Percentiles rank a stretch among this genome's conserved stretches.
phyloP scores from a whole-genome alignment of 1,139 yeast species.

The Spathaspora sp. region DNA sequence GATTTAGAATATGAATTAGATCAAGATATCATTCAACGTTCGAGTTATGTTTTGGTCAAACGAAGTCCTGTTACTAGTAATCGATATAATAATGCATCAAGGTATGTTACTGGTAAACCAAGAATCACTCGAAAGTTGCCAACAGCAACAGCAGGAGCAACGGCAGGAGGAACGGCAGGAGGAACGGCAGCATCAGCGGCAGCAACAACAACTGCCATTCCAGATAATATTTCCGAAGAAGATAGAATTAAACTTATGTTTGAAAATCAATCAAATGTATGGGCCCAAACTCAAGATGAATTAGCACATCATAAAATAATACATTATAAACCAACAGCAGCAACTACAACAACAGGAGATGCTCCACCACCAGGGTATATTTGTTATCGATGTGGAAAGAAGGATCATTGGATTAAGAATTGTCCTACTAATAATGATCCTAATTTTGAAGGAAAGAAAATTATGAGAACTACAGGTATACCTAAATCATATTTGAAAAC shows the following conservation, averaged over 20 bases:
- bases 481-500: constrained; percentile 91
- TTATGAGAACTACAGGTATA: constrained; percentile 94
- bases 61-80: constrained; percentile 65
- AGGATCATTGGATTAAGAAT: constrained; percentile 94
- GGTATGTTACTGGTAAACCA: constrained; percentile 88
- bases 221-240: constrained; percentile 65
- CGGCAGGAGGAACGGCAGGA: no score
- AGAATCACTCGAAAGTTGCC: constrained; percentile 44
- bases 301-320: constrained; percentile 77
- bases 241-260: constrained; percentile 90
- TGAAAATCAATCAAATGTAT: constrained; percentile 85
- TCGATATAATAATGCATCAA: constrained; percentile 61
- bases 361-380: constrained; percentile 95
- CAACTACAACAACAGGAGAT: constrained; percentile 34
- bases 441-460: constrained; percentile 86
- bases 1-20: constrained; percentile 81
- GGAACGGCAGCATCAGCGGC: constrained; percentile 15
- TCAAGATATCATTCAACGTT: constrained; percentile 90
- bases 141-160: constrained; percentile 16
- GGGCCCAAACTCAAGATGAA: constrained; percentile 92
- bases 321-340: constrained; percentile 47
- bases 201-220: constrained; percentile 10
- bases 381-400: constrained; percentile 94
- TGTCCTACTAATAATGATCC: constrained; percentile 96
- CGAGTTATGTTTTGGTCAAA: constrained; percentile 78